Base-by-base conservation (phyloP, 1,139 yeast genomes). In the Candida buenavistaensis region DNA sequence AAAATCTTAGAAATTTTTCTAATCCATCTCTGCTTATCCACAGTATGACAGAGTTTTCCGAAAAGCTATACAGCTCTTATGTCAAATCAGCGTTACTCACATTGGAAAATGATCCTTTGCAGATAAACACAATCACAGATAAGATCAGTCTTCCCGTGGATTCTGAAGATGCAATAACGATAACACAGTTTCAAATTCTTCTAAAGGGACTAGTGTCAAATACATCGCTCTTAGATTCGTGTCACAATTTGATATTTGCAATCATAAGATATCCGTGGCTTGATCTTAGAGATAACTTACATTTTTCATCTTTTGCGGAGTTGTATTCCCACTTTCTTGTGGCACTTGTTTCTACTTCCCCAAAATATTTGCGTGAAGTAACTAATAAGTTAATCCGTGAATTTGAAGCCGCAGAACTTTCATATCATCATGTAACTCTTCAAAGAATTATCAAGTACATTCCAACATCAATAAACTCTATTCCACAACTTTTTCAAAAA, bases 351-450 rank as follows among this genome's bases (percentile, higher is more conserved):
- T 83, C 95, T 5, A 84, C 94, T 26, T 72, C 82, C 41, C 97
- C 97, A 6, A 85, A 82, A 57, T 90, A 95, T 84, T 80, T 94
- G 76, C 75, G 76, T 44, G 94, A 85, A 41, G 88, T 90, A n/a
- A 79, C 85, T 13, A 66, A 72, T 44, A 75, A 78, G 44, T 60
- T 90, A 23, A 74, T 88, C 6, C 48, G 68, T 12, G 89, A 82
- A 50, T 83, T 89, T 55, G 45, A 51, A 33, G 13, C 13, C 14
- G 11, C 23, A 6, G 30, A 22, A 6, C 33, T 31, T 44, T 6
- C 34, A 12, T 55, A 71, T 20, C 95, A 87, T 56, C 97, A 92
- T 62, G 69, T 71, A 13, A 70, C 87, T 23, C 60, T 92, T 37
- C 59, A 62, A 40, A 79, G 77, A 48, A 75, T 92, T 39, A 63